Conservation (phyloP, 768 basidiomycete genomes). For the Suillus brevipes region DNA sequence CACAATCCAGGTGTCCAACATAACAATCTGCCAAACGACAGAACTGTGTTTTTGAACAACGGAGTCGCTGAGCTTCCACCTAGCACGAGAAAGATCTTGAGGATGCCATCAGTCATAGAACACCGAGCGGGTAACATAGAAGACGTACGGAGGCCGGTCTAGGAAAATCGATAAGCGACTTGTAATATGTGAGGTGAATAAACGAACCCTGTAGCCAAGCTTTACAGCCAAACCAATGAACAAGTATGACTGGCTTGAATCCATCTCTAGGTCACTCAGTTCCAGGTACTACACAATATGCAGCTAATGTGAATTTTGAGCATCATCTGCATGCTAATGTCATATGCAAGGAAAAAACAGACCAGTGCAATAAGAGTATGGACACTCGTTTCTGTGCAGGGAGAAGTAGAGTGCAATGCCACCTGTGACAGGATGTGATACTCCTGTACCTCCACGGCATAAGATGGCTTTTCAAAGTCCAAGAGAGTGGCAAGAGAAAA, state of each 20-base stretch:
- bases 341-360: constrained; percentile 25
- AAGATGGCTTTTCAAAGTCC: constrained; percentile 49
- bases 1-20: constrained; percentile 63
- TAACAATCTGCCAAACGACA: constrained; percentile 71
- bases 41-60: constrained; percentile 48
- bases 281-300: constrained; percentile 53
- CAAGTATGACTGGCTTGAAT: constrained; percentile 52
- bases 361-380: constrained; percentile 58
- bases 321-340: constrained; percentile 13
- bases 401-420: constrained; percentile 48
- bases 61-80: constrained; percentile 56
- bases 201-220: constrained; percentile 58
- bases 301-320: constrained; percentile 26
- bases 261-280: constrained; percentile 50
- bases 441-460: constrained; percentile 55
- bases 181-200: background rate
- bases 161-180: constrained; percentile 6
- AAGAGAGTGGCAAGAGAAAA: constrained; percentile 69
- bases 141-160: constrained; percentile 56
- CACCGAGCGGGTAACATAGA: background rate
- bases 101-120: background rate
- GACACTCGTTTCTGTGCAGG: constrained; percentile 49
- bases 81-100: constrained; percentile 57
- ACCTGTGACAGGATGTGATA: constrained; percentile 62
- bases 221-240: constrained; percentile 59